phyloP scores from a whole-genome alignment of 139 green algal genomes.

The Monoraphidium neglectum region DNA sequence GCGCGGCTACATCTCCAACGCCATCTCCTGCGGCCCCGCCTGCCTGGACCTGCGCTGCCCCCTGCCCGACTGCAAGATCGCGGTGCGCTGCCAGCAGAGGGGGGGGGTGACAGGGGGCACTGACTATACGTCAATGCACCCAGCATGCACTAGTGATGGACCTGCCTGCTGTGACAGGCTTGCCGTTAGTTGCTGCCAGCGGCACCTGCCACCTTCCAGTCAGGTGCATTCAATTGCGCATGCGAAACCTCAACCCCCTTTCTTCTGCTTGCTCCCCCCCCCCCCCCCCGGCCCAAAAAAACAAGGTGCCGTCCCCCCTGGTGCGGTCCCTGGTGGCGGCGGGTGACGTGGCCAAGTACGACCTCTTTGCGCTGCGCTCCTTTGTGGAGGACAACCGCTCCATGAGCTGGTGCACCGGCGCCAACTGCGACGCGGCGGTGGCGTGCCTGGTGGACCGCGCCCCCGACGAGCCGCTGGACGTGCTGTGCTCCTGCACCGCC shows the following conservation, averaged over 20 bases:
- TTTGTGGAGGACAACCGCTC: constrained; percentile 90
- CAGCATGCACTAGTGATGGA: too few relatives aligned
- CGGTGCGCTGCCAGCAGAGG: constrained; percentile 48
- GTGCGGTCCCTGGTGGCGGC: constrained; percentile 33
- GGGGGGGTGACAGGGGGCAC: not conserved
- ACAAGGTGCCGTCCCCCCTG: constrained; percentile 49
- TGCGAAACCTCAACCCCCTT: too few relatives aligned
- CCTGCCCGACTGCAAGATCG: constrained; percentile 72
- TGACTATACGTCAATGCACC: constrained; percentile 70
- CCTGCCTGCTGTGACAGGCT: too few relatives aligned
- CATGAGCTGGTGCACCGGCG: constrained; percentile 85
- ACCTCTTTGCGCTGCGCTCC: constrained; percentile 57
- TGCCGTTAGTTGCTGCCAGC: too few relatives aligned
- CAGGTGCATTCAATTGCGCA: too few relatives aligned
- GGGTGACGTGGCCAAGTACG: constrained; percentile 52
- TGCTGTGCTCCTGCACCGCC: constrained; percentile 67
- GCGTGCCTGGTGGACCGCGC: constrained; percentile 55
- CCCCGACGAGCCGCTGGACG: constrained; percentile 58
- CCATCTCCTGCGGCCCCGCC: constrained; percentile 41
- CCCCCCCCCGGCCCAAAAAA: not conserved
- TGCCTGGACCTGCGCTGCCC: constrained; percentile 63
- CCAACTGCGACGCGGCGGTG: constrained; percentile 74
- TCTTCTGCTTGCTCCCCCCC: too few relatives aligned
- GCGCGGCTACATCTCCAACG: constrained; percentile 74
- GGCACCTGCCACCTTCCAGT: too few relatives aligned